These are phyloP conservation scores for Paramyrothecium sp. DNA, from an alignment of 2,329 filamentous ascomycete genomes.

Conservation along the genomic window DNA sequence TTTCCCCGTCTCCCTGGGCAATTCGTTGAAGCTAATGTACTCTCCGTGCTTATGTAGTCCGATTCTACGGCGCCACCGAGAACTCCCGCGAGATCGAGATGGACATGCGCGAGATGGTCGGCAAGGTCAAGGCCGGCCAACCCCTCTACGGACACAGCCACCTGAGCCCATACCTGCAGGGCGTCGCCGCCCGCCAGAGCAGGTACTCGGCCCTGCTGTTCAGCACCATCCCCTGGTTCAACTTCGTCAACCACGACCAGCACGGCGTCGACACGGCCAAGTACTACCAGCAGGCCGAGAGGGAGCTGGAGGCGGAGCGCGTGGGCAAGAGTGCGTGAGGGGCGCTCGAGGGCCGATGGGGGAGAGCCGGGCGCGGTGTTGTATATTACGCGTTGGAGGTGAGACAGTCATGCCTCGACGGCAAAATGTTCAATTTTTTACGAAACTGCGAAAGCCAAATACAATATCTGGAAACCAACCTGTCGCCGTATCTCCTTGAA, in stretches of 20 bases:
- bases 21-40: not conserved
- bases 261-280: conserved; percentile 98
- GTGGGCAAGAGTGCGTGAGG: conserved; percentile 7
- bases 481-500: too few relatives aligned
- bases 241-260: conserved; percentile 94
- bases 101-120: conserved; percentile 98
- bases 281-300: conserved; percentile 94
- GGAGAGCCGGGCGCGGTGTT: not conserved
- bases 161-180: conserved; percentile 87
- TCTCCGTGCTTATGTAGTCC: conserved; percentile 53
- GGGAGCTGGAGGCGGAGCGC: conserved; percentile 80
- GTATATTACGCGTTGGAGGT: not conserved
- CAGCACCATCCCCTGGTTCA: conserved; percentile 91
- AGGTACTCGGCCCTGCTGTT: conserved; percentile 84
- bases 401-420: not conserved
- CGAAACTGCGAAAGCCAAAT: not conserved
- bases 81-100: conserved; percentile 89
- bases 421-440: not conserved
- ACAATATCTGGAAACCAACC: not conserved
- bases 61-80: conserved; percentile 94
- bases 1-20: not conserved
- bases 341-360: not conserved
- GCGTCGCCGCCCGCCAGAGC: conserved; percentile 88
- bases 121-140: conserved; percentile 89
- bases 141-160: conserved; percentile 80